A percentile compares a stretch with the other conserved stretches of the same genome.
Evolutionary conservation across 768 basidiomycete genomes (phyloP).

Genomic region (Coprinellus micaceus): DNA sequence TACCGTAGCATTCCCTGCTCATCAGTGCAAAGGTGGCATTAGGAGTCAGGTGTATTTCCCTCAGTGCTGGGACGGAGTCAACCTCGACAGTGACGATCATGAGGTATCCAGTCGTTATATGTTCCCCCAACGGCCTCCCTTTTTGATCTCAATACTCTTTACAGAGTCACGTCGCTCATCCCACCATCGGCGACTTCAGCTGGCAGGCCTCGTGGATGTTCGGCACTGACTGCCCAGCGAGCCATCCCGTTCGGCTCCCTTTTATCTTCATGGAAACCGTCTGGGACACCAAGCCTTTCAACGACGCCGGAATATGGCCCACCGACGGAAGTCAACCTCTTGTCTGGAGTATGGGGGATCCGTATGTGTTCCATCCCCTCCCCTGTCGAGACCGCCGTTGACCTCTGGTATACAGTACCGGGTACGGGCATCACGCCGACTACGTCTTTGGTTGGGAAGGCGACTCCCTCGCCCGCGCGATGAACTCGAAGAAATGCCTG

Average conservation of each 20-base stretch:
- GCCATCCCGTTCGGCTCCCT: slow-evolving; percentile 11
- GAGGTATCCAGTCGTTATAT: neutral
- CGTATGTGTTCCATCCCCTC: slow-evolving; percentile 1
- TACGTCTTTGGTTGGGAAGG: slow-evolving; percentile 13
- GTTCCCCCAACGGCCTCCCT: neutral
- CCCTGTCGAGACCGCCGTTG: too few species aligned
- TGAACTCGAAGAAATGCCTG: neutral
- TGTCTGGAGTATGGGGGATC: slow-evolving; percentile 16
- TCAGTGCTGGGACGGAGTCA: slow-evolving; percentile 12
- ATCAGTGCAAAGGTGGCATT: slow-evolving; percentile 4
- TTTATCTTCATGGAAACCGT: slow-evolving; percentile 13
- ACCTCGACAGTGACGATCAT: slow-evolving; percentile 10
- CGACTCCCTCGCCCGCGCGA: slow-evolving; percentile 5
- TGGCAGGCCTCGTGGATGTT: slow-evolving; percentile 2
- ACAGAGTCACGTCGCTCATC: slow-evolving; percentile 11
- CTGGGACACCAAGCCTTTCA: slow-evolving; percentile 14
- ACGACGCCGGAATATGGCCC: slow-evolving; percentile 5
- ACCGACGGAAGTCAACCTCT: slow-evolving; percentile 11
- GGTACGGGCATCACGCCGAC: slow-evolving; percentile 11
- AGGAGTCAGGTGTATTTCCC: slow-evolving; percentile 10
- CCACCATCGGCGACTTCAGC: neutral
- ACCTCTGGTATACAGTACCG: slow-evolving; percentile 3
- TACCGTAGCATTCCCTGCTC: slow-evolving; percentile 1
- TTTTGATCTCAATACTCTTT: neutral
- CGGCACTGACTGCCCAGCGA: slow-evolving; percentile 10